Evolutionary conservation across 176 grass and related monocot species (phyloP).

Genomic region (Melocanna baccifera): DNA sequence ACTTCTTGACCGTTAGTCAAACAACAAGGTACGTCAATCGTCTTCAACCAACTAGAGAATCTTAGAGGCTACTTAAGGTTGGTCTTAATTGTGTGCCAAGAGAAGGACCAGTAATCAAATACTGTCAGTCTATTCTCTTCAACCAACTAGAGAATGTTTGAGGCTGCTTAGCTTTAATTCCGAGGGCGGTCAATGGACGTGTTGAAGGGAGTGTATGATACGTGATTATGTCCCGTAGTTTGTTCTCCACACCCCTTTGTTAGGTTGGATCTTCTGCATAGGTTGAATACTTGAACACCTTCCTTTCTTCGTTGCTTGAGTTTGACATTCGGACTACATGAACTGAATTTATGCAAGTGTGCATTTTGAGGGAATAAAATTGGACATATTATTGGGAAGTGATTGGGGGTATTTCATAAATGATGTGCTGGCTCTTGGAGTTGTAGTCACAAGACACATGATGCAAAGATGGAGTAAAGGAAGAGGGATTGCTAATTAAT

Average conservation of each 20-base stretch:
- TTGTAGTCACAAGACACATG: neutral
- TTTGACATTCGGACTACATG: neutral
- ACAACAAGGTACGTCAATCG: constrained; percentile 32
- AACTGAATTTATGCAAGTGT: neutral
- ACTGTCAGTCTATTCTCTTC: constrained; percentile 5
- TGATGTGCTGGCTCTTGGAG: neutral
- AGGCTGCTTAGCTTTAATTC: constrained; percentile 7
- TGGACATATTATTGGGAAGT: constrained; percentile 1
- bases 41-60: constrained; percentile 41
- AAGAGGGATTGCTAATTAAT: neutral
- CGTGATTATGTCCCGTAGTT: constrained; percentile 12
- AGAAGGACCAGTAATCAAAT: neutral
- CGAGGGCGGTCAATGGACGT: neutral
- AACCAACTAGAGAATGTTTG: constrained; percentile 18
- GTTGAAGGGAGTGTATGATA: neutral
- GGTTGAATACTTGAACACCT: neutral
- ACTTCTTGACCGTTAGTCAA: constrained; percentile 39
- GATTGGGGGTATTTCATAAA: neutral
- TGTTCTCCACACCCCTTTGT: constrained; percentile 7
- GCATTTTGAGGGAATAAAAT: neutral
- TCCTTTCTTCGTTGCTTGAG: constrained; percentile 22
- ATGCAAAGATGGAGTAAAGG: neutral
- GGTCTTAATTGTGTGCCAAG: constrained; percentile 9
- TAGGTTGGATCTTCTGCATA: neutral
- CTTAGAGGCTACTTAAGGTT: constrained; percentile 15